Percentiles rank a stretch among this genome's conserved stretches.
These are phyloP conservation scores for Phallus indusiatus DNA, from an alignment of 768 basidiomycete genomes.

Conservation along the genomic window DNA sequence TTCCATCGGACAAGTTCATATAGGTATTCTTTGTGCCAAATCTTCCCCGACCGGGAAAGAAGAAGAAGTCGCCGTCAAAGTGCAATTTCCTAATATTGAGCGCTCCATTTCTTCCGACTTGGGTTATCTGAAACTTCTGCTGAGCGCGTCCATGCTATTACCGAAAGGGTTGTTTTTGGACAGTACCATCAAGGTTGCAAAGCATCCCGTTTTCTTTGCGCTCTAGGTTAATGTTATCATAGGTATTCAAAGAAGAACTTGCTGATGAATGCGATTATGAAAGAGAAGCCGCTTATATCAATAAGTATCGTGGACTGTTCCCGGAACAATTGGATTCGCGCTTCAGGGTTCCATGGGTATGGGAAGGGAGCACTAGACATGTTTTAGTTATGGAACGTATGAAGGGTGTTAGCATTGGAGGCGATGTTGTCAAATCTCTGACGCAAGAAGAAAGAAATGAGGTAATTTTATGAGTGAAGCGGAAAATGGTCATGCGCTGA, in stretches of 20 bases:
- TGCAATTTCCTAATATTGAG: constrained; percentile 91
- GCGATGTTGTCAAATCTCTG: constrained; percentile 42
- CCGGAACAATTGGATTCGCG: constrained; percentile 48
- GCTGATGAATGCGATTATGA: constrained; percentile 88
- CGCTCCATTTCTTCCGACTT: constrained; percentile 83
- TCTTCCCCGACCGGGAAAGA: constrained; percentile 45
- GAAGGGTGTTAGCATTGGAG: constrained; percentile 72
- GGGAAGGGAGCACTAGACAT: constrained; percentile 68
- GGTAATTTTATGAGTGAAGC: constrained; percentile 31
- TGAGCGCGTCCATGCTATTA: constrained; percentile 71
- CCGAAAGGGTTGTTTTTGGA: constrained; percentile 89
- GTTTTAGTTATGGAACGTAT: constrained; percentile 90
- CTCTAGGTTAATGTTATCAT: background rate
- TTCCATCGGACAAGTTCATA: constrained; percentile 95
- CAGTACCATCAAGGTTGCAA: constrained; percentile 59
- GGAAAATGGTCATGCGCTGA: no score
- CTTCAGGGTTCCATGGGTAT: constrained; percentile 83
- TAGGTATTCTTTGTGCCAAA: constrained; percentile 47
- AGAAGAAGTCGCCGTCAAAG: constrained; percentile 64
- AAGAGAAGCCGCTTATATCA: constrained; percentile 69
- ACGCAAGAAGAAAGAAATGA: constrained; percentile 60
- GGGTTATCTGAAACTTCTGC: constrained; percentile 70
- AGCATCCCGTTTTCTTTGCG: background rate
- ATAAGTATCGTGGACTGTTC: constrained; percentile 42
- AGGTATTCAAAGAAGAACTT: constrained; percentile 86